Conservation (phyloP, 306 rosid species). For the Astragalus membranaceus region DNA sequence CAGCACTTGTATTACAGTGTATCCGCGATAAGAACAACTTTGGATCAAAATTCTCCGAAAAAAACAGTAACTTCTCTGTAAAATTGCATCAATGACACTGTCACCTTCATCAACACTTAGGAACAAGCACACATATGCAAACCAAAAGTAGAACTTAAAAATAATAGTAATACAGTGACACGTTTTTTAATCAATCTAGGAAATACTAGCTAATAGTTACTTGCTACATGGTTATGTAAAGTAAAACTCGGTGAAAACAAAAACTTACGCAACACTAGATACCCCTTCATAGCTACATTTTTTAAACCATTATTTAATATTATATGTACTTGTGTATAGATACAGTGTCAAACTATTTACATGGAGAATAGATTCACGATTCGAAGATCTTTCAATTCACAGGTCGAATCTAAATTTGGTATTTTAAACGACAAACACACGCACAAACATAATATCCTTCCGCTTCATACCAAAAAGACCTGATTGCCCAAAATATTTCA, state of each 20-base stretch:
- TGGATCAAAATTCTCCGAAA: constrained; percentile 89
- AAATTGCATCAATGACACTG: constrained; percentile 25
- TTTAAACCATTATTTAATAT: neutral
- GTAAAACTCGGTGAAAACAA: neutral
- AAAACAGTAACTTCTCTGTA: constrained; percentile 84
- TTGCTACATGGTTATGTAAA: neutral
- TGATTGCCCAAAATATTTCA: neutral
- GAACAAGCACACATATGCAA: constrained; percentile 10
- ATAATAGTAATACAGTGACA: neutral
- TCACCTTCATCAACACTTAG: constrained; percentile 21
- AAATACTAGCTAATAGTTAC: neutral
- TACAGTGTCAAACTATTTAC: neutral
- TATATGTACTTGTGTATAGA: neutral
- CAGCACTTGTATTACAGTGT: constrained; percentile 70
- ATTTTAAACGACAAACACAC: neutral
- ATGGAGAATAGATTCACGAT: neutral
- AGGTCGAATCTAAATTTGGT: neutral
- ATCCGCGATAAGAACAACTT: constrained; percentile 83
- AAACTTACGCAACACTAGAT: neutral
- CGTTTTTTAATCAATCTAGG: constrained; percentile 23
- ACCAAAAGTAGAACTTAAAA: neutral
- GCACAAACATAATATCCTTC: neutral
- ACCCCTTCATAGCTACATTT: neutral
- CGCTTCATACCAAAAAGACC: neutral
- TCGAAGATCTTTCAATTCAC: too few relatives aligned